Base-by-base conservation (phyloP, 768 basidiomycete species). In the Pulveroboletus sp. region DNA sequence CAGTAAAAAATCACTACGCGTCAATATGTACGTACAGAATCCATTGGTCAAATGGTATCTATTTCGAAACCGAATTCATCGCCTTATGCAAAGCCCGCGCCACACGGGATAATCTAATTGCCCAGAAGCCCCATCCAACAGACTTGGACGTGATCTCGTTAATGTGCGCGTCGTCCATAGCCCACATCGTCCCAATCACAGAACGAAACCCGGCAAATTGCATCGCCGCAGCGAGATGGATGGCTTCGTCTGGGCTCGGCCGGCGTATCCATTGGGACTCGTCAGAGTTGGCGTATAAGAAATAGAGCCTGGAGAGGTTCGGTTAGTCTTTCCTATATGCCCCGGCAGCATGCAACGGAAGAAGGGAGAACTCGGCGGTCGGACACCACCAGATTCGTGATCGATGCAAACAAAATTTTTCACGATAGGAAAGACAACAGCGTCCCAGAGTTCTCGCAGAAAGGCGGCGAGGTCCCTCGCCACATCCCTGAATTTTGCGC, bases 401-500 rank as follows among this genome's bases (percentile, higher is more conserved):
- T 33, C 32, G 16, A 27, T 4, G 21, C 10, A 39, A 34, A 46
- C 29, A 31, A 7, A 8, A 27, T 1, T 11, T 0, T 60, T 20
- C 20, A 49, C 48, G 3, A 66, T 41, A 0, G 63, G 63, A 8
- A 11, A 40, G 4, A 63, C 55, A 8, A 63, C 33, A 0, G 7
- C 11, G 0, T 51, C 42, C 65, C 66, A 67, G 8, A 65, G 40
- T 6, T 27, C 11, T 6, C 58, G 45, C 16, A 66, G n/a, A 20
- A 47, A 13, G 17, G 16, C 29, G 35, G 19, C 0, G 6, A 52
- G 16, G 0, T 50, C 43, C 21, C 4, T 46, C 7, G 35, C 46
- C 33, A 33, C 32, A 17, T 50, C 45, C 4, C 0, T 9, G 19
- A 3, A 16, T 24, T 19, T 39, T 10, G 35, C 35, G 5, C 8